Evolutionary conservation across 176 grass and related monocot genomes (phyloP), one percentile per base, ranked within the genome.

Genomic region (Eleusine coracana): DNA sequence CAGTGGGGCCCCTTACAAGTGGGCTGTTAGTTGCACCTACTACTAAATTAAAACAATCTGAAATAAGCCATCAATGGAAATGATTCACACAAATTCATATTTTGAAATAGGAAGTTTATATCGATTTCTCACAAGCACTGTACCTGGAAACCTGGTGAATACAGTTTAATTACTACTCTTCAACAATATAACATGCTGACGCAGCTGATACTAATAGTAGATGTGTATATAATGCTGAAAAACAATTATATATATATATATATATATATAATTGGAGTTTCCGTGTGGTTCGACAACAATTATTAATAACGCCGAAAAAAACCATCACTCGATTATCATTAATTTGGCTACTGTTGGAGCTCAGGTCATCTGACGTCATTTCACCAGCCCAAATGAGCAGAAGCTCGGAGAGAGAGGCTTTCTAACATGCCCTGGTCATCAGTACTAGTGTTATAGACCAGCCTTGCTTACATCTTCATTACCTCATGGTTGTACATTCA

Each of bases 401-500:
- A 66, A 13, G 44, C 39, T 74, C 18, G 20, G 12, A 37, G 11
- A 18, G 13, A 34, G 13, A 15, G 18, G 4, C 5, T 55, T 55
- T 25, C 13, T 39, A 59, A 23, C 55, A 59, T n/a, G 1, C 28
- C 41, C 7, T 34, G 1, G 17, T 25, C 55, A 58, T 25, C 55
- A 58, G 34, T 16, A 38, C n/a, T 13, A 5, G 9, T 23, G 7
- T 2, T 14, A 75, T 49, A 18, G 58, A 66, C 12, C 10, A 5
- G 60, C 29, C 17, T 64, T 54, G 76, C 68, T 86, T 55, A 80
- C 76, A 66, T 86, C 36, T 16, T 34, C n/a, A n/a, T 79, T 31
- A 66, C 68, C 6, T 80, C 76, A 79, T 3, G 14, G 48, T 72
- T 64, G 59, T 62, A 68, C 46, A 68, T 21, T 1, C 2, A n/a